phyloP scores from a whole-genome alignment of 176 grass and related monocot genomes.

The Phoenix dactylifera region DNA sequence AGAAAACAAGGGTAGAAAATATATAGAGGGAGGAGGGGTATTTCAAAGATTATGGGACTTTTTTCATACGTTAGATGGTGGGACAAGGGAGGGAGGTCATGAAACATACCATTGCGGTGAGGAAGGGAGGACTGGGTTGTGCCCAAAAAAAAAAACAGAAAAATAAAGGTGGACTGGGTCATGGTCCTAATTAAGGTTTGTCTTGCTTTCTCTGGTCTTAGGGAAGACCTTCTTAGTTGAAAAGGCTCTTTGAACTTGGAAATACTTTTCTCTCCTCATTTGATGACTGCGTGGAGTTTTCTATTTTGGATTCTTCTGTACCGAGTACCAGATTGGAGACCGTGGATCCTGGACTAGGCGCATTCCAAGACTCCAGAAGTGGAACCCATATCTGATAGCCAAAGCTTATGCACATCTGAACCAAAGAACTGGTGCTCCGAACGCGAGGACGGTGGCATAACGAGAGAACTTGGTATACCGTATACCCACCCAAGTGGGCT shows the following conservation, averaged over 20 bases:
- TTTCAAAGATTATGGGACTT: no score
- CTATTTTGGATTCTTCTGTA: neutral
- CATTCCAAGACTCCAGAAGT: no score
- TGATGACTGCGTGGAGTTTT: constrained; percentile 20
- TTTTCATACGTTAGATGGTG: neutral
- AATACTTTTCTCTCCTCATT: constrained; percentile 19
- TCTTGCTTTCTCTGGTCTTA: constrained; percentile 19
- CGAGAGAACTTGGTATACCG: no score
- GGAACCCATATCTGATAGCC: no score
- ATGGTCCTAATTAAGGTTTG: neutral
- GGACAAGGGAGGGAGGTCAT: neutral
- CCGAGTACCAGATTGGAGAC: no score
- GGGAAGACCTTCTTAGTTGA: constrained; percentile 35
- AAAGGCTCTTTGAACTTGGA: constrained; percentile 34
- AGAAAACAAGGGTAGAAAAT: constrained; percentile 2
- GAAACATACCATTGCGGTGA: neutral
- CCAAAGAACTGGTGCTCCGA: no score
- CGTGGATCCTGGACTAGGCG: no score
- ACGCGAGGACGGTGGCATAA: no score
- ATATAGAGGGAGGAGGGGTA: neutral
- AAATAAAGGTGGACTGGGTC: constrained; percentile 18
- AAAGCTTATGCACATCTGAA: no score
- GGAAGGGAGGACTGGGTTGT: constrained; percentile 18
- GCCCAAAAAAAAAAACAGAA: no score
- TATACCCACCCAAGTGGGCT: no score